These are phyloP conservation scores for Bretschneidera sinensis DNA, from an alignment of 345 rosid species.

Conservation along the genomic window DNA sequence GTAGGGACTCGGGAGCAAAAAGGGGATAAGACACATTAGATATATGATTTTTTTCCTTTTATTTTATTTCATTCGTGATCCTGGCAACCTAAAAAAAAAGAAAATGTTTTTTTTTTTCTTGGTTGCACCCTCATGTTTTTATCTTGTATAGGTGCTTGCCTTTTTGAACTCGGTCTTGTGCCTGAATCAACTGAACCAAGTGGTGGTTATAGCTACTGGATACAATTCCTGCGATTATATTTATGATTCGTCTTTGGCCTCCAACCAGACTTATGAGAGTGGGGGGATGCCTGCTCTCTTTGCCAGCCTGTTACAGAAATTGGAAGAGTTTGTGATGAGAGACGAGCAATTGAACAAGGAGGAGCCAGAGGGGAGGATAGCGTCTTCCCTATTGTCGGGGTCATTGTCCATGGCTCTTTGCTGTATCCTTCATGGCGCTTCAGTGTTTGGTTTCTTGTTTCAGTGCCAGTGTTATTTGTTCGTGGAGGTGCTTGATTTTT, in stretches of 20 bases:
- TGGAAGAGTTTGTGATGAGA: conserved; percentile 58
- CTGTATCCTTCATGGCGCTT: conserved; percentile 60
- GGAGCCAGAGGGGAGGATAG: conserved; percentile 34
- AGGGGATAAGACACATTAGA: too few species aligned
- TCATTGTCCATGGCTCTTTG: conserved; percentile 96
- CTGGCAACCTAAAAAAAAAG: background rate
- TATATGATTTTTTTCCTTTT: too few species aligned
- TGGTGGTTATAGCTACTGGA: conserved; percentile 86
- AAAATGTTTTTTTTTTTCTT: too few species aligned
- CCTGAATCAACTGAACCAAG: conserved; percentile 77
- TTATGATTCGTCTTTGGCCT: conserved; percentile 57
- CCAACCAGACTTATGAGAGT: conserved; percentile 34
- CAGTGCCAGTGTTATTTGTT: background rate
- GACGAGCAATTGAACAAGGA: conserved; percentile 61
- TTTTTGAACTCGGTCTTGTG: conserved; percentile 65
- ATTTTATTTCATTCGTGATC: too few species aligned
- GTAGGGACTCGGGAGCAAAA: too few species aligned
- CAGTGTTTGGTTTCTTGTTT: background rate
- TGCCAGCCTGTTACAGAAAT: conserved; percentile 44
- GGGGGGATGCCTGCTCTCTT: conserved; percentile 55
- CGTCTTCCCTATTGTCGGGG: conserved; percentile 75
- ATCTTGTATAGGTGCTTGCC: conserved; percentile 58
- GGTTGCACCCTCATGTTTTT: background rate
- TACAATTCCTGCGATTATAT: conserved; percentile 67
- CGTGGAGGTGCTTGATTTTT: background rate